Evolutionary conservation across 805 yeast species (phyloP), one percentile per base, ranked within the genome.

Genomic region (Teunomyces lycoperdinae): DNA sequence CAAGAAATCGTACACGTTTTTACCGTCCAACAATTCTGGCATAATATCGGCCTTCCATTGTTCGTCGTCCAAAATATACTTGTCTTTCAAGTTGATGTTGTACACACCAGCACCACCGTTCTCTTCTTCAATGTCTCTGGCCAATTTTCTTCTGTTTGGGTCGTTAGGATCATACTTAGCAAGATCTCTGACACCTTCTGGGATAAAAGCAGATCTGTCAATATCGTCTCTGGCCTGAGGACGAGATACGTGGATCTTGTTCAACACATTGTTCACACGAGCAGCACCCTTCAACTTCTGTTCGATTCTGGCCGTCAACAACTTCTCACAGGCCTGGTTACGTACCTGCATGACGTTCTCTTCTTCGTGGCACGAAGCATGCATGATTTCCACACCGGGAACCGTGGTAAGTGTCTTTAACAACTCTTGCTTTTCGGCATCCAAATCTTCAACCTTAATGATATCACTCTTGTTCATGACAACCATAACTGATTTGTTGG

Each of bases 51-150:
- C 83, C 79, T 92, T 92, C 99, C 99, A 94, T 55, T 89, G 95
- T 45, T 92, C 98, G 65, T 94, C 92, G 58, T 92, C 99, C 58
- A 94, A 77, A 52, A 94, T 58, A 70, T 95, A 94, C 62, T 85
- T 87, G 64, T 92, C 98, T 67, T 90, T 89, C 73, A 94, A 77
- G 74, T 94, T 90, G 64, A 94, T 81, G 74, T 90, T 94, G 78
- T 74, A 94, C 31, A 94, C 99, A 78, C 99, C 99, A 39, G 99
- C 97, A 66, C 99, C 99, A 65, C 99, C 99, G 61, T 94, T 89
- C 66, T 87, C 97, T 43, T 79, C 85, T 74, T 94, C 99, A 53
- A 90, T 76, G 64, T 94, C 98, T 62, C 89, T 81, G 34, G 96
- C 90, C 61, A 94, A 79, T 56, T 62, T 77, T 64, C 90, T 81